Evolutionary conservation across 1,284 basidiomycete genomes (phyloP).

Genomic region (Pseudozyma sp.): DNA sequence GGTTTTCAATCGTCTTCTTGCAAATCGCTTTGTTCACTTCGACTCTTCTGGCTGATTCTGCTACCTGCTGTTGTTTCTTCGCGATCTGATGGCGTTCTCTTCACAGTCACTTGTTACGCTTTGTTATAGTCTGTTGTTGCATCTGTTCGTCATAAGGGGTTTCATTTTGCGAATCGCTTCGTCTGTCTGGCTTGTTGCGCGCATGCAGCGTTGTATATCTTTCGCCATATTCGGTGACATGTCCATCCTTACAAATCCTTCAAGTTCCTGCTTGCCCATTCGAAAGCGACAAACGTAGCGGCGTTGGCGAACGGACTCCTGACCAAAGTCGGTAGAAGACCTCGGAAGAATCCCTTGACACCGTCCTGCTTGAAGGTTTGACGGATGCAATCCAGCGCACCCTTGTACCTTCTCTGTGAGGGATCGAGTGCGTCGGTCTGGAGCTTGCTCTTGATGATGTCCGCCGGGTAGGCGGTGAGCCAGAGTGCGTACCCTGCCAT

Average conservation of each 20-base stretch:
- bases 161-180: too few relatives aligned
- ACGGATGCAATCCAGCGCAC: slow-evolving; percentile 82
- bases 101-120: neutral
- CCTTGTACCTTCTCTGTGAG: slow-evolving; percentile 77
- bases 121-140: neutral
- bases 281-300: slow-evolving; percentile 66
- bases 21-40: neutral
- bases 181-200: too few relatives aligned
- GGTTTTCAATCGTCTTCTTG: too few relatives aligned
- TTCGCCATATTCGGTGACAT: neutral
- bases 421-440: slow-evolving; percentile 81
- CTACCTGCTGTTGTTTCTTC: neutral
- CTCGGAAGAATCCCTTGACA: slow-evolving; percentile 85
- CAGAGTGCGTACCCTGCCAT: slow-evolving; percentile 52
- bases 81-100: neutral
- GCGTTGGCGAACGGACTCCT: slow-evolving; percentile 71
- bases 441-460: slow-evolving; percentile 93
- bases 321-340: slow-evolving; percentile 89
- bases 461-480: slow-evolving; percentile 84
- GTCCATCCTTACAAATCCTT: slow-evolving; percentile 14
- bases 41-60: neutral
- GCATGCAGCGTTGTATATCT: too few relatives aligned
- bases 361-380: slow-evolving; percentile 86
- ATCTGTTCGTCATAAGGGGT: neutral
- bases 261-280: slow-evolving; percentile 49